Conservation (phyloP, 306 rosid species). For the Oemleria cerasiformis region DNA sequence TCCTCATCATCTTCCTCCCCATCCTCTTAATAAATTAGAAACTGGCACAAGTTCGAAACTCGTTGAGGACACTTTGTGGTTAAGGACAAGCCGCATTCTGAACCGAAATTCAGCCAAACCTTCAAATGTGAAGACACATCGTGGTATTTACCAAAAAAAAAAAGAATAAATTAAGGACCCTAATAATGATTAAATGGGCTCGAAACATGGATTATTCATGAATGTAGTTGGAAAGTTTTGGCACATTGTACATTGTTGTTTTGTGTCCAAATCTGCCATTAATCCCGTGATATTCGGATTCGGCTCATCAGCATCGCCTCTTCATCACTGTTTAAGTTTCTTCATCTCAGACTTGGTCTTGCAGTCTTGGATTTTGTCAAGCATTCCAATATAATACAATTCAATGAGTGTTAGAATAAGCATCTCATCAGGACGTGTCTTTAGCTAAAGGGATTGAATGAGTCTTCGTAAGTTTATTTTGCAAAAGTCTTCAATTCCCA, state of each 20-base stretch:
- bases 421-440: slow-evolving; percentile 2
- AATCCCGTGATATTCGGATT: not conserved
- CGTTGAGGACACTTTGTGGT: too few relatives aligned
- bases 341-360: slow-evolving; percentile 12
- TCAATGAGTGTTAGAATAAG: slow-evolving; percentile 1
- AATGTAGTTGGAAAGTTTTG: slow-evolving; percentile 2
- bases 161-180: not conserved
- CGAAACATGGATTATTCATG: not conserved
- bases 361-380: slow-evolving; percentile 1
- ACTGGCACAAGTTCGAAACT: too few relatives aligned
- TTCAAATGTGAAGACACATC: too few relatives aligned
- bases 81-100: too few relatives aligned
- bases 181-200: too few relatives aligned
- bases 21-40: too few relatives aligned
- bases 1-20: not conserved
- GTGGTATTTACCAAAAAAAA: too few relatives aligned
- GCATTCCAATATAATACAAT: not conserved
- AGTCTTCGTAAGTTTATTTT: not conserved
- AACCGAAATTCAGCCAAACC: too few relatives aligned
- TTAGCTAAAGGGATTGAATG: slow-evolving; percentile 3
- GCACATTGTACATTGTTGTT: slow-evolving; percentile 4
- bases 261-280: not conserved
- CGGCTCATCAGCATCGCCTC: too few relatives aligned
- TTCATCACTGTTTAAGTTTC: not conserved
- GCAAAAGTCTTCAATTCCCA: too few relatives aligned